These are phyloP conservation scores for Camellia oleifera DNA, from an alignment of 179 eudicot species.

Conservation along the genomic window DNA sequence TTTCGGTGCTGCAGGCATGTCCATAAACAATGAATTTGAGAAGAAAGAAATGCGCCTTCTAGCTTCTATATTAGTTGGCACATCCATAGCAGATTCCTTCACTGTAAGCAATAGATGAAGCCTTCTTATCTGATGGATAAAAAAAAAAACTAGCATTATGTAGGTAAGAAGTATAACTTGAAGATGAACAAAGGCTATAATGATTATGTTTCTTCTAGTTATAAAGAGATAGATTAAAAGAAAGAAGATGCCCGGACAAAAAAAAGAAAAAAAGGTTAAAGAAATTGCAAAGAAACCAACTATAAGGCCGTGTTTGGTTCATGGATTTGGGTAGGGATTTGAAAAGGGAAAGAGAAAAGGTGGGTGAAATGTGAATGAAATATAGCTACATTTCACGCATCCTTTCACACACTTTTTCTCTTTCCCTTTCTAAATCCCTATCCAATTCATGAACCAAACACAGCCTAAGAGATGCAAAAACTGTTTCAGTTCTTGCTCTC, in stretches of 20 bases:
- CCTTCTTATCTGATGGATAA: conserved; percentile 61
- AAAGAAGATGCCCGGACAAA: neutral
- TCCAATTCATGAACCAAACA: no score
- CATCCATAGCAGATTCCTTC: conserved; percentile 99
- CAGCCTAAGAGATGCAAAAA: neutral
- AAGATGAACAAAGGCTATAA: neutral
- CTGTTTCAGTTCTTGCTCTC: neutral
- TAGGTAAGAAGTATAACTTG: neutral
- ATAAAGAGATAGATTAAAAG: neutral
- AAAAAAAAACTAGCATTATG: neutral
- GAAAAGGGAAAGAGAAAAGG: no score
- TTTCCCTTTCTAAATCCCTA: no score
- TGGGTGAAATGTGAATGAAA: no score
- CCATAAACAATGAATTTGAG: conserved; percentile 96
- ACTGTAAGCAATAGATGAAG: conserved; percentile 82
- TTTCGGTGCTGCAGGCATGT: conserved; percentile 97
- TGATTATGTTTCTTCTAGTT: neutral
- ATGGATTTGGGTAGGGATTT: no score
- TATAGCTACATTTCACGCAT: no score
- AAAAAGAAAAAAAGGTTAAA: neutral
- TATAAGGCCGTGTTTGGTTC: neutral
- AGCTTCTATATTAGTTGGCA: conserved; percentile 94
- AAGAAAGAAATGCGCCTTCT: conserved; percentile 91
- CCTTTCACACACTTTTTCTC: no score
- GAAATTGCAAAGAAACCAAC: neutral